phyloP scores from a whole-genome alignment of 345 rosid genomes.

The Citrus glauca region DNA sequence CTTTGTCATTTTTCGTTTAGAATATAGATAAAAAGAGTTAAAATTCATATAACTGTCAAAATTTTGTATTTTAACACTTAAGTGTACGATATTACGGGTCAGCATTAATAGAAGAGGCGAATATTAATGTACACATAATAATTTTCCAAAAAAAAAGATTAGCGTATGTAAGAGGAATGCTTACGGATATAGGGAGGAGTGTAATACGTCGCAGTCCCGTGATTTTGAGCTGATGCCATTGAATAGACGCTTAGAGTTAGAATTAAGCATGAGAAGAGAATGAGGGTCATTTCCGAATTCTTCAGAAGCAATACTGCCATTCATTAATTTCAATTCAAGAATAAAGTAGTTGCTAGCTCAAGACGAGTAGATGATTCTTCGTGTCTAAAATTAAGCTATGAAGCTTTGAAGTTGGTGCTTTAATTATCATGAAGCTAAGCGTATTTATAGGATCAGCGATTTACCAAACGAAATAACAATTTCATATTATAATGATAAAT shows the following conservation, averaged over 20 bases:
- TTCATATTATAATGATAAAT: not conserved
- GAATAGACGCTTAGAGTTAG: not conserved
- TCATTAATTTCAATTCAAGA: not conserved
- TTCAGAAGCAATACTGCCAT: not conserved
- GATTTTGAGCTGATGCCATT: not conserved
- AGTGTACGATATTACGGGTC: too few species aligned
- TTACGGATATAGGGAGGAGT: conserved; percentile 3
- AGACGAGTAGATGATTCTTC: not conserved
- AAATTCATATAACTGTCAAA: too few species aligned
- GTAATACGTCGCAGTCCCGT: not conserved
- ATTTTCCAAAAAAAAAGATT: not conserved
- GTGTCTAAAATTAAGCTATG: too few species aligned
- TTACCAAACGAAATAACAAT: not conserved
- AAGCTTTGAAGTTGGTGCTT: not conserved
- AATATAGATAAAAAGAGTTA: too few species aligned
- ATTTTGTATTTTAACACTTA: too few species aligned
- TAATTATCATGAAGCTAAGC: too few species aligned
- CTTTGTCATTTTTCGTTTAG: too few species aligned
- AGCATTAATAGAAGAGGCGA: too few species aligned
- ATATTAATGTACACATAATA: too few species aligned
- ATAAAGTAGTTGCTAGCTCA: not conserved
- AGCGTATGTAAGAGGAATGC: not conserved
- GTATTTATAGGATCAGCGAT: not conserved
- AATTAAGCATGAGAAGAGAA: not conserved
- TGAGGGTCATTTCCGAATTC: not conserved